These are phyloP conservation scores for Lathyrus sativus DNA, from an alignment of 306 rosid genomes.

Conservation along the genomic window DNA sequence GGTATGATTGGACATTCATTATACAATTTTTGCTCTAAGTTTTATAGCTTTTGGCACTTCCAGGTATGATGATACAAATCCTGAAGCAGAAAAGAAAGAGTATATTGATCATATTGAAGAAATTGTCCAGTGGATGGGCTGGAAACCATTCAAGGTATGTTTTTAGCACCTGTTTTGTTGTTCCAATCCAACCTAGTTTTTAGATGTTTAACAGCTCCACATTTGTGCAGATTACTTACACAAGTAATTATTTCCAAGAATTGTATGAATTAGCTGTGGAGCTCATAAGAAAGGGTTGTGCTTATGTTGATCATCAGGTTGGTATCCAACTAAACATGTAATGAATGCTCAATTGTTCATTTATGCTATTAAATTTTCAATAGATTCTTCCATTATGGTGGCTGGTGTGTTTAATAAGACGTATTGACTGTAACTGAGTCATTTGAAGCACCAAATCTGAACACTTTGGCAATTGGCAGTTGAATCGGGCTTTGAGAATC, in stretches of 20 bases:
- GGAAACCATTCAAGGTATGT: conserved; percentile 89
- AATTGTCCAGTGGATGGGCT: conserved; percentile 98
- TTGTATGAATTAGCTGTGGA: conserved; percentile 91
- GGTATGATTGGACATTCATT: conserved; percentile 8
- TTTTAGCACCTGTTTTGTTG: conserved; percentile 4
- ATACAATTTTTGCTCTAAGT: conserved; percentile 15
- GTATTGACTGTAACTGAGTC: conserved; percentile 22
- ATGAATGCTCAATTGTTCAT: conserved; percentile 1
- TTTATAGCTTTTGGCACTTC: conserved; percentile 36
- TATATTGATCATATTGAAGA: conserved; percentile 95
- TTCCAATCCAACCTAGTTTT: conserved; percentile 12
- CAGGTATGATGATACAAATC: conserved; percentile 96
- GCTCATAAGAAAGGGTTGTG: conserved; percentile 82
- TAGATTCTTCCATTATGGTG: conserved; percentile 4
- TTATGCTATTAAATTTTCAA: conserved; percentile 23
- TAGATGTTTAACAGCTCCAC: conserved; percentile 24
- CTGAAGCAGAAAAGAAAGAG: conserved; percentile 94
- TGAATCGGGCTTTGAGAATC: conserved; percentile 15
- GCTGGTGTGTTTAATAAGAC: neutral
- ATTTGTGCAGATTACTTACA: conserved; percentile 74
- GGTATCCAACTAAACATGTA: conserved; percentile 28
- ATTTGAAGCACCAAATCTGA: conserved; percentile 3
- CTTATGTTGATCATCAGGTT: conserved; percentile 99
- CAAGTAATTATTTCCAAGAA: conserved; percentile 95
- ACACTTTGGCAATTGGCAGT: conserved; percentile 26